Evolutionary conservation across 2,329 filamentous ascomycete genomes (phyloP).

Genomic region (Pseudocercospora vitis): DNA sequence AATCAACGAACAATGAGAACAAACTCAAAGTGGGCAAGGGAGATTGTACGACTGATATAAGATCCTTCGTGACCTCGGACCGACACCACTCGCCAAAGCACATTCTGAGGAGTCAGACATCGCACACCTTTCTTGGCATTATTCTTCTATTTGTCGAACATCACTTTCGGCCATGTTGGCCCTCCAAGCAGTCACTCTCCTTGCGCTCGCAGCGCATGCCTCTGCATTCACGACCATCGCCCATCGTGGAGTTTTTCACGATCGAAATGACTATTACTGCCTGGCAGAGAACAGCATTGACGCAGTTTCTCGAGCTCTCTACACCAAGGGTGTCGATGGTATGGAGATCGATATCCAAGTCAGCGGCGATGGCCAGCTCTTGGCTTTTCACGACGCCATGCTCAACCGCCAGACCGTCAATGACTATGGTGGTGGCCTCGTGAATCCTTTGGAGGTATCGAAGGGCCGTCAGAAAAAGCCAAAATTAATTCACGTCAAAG

Average conservation of each 20-base stretch:
- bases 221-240: neutral
- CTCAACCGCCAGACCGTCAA: neutral
- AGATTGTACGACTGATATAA: too few species aligned
- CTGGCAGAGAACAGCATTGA: neutral
- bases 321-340: neutral
- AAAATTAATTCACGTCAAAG: neutral
- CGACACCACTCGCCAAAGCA: too few species aligned
- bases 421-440: neutral
- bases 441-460: neutral
- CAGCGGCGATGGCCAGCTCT: neutral
- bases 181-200: neutral
- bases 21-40: too few species aligned
- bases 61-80: too few species aligned
- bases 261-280: neutral
- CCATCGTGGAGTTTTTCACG: constrained; percentile 7
- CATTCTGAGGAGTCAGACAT: too few species aligned
- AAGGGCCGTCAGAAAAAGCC: neutral
- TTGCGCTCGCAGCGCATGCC: neutral
- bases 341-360: constrained; percentile 4
- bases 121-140: too few species aligned
- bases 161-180: too few species aligned
- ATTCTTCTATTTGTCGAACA: too few species aligned
- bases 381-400: constrained; percentile 1
- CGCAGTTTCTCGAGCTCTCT: neutral
- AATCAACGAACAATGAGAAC: too few species aligned